Conservation (phyloP, 768 basidiomycete species). For the Kwoniella sp. region DNA sequence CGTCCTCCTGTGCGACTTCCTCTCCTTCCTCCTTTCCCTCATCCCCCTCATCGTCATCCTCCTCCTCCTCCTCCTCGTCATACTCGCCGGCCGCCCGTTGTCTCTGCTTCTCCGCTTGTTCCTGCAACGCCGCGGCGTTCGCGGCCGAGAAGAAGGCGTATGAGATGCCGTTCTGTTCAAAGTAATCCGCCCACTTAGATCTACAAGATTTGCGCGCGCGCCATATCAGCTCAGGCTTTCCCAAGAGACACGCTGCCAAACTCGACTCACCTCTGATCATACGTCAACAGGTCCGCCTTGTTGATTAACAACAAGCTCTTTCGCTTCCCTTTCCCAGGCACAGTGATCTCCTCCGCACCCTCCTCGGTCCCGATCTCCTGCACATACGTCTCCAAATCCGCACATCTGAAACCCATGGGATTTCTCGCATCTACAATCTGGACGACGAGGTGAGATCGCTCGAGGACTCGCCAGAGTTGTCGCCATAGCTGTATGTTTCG, state of each 20-base stretch:
- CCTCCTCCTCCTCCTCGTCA: constrained; percentile 59
- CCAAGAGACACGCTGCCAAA: background rate
- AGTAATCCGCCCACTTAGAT: constrained; percentile 78
- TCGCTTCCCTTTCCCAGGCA: constrained; percentile 73
- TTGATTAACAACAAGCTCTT: constrained; percentile 84
- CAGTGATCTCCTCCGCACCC: constrained; percentile 67
- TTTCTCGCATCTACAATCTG: constrained; percentile 98
- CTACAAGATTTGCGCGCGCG: constrained; percentile 58
- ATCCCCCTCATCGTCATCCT: constrained; percentile 58
- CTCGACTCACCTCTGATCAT: constrained; percentile 71
- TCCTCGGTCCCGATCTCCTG: constrained; percentile 60
- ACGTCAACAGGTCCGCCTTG: constrained; percentile 89
- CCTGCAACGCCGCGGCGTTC: constrained; percentile 79
- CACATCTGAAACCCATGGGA: constrained; percentile 87
- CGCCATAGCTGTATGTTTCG: constrained; percentile 98
- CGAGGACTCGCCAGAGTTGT: constrained; percentile 95
- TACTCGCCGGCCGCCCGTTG: constrained; percentile 58
- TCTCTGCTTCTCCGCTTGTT: constrained; percentile 62
- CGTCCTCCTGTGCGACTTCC: constrained; percentile 46
- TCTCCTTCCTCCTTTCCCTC: constrained; percentile 52
- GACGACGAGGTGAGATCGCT: constrained; percentile 91
- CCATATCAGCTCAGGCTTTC: background rate
- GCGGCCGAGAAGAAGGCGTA: constrained; percentile 97
- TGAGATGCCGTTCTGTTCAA: constrained; percentile 50
- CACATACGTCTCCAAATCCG: constrained; percentile 89